phyloP scores from a whole-genome alignment of 1,284 basidiomycete genomes.

The Puccinia horiana region DNA sequence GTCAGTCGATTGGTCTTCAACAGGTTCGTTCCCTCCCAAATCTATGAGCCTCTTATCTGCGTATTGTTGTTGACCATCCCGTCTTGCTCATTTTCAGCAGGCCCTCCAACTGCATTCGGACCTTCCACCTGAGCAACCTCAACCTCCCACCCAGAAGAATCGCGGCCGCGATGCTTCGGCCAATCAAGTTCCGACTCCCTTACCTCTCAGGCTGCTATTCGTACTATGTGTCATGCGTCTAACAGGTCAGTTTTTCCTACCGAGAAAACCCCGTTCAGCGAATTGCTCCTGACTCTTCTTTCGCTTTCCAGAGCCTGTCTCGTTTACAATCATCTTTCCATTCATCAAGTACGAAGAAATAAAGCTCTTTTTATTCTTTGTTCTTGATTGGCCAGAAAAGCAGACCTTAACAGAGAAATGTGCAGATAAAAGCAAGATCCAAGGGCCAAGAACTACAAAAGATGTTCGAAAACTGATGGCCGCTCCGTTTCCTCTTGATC shows the following conservation, averaged over 20 bases:
- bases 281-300: not conserved
- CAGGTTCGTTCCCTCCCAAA: not conserved
- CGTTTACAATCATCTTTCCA: conserved; percentile 48
- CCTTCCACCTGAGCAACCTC: not conserved
- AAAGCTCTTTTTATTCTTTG: no score
- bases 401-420: not conserved
- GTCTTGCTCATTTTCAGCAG: not conserved
- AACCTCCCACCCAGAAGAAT: not conserved
- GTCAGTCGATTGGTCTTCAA: not conserved
- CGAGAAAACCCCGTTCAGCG: not conserved
- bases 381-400: not conserved
- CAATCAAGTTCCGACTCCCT: not conserved
- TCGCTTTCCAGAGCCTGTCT: conserved; percentile 36
- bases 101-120: not conserved
- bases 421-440: not conserved
- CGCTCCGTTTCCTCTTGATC: not conserved
- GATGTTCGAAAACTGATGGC: not conserved
- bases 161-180: not conserved
- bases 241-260: not conserved
- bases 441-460: not conserved
- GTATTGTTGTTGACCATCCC: not conserved
- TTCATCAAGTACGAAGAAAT: conserved; percentile 43
- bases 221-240: conserved; percentile 32
- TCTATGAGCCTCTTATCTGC: not conserved
- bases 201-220: conserved; percentile 9